These are phyloP conservation scores for Solanum microdontum DNA, from an alignment of 257 asterid genomes.

Conservation along the genomic window DNA sequence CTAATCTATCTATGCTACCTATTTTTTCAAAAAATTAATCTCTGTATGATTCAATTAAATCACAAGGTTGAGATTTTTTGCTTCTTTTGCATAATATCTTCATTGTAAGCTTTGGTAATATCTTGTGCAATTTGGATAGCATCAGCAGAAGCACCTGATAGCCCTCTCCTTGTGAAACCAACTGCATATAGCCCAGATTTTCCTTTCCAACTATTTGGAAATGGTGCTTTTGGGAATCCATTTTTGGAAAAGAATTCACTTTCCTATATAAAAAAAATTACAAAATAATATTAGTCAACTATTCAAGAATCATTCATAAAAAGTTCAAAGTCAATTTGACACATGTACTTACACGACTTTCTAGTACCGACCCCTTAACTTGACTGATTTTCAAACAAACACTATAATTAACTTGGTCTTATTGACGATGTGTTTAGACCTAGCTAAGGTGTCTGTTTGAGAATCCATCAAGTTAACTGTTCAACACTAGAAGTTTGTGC, in stretches of 20 bases:
- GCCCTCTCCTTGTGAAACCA: slow-evolving; percentile 12
- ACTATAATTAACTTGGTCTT: neutral
- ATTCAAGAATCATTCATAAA: neutral
- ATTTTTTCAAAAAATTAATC: neutral
- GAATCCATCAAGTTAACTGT: neutral
- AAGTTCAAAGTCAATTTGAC: neutral
- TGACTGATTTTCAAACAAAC: neutral
- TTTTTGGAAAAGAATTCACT: slow-evolving; percentile 9
- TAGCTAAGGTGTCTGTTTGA: neutral
- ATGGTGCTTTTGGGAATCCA: slow-evolving; percentile 8
- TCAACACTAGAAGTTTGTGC: neutral
- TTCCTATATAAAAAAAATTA: neutral
- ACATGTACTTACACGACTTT: fast-evolving
- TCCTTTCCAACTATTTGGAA: slow-evolving; percentile 12
- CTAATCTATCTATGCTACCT: neutral
- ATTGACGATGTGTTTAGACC: neutral
- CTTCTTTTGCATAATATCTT: slow-evolving; percentile 8
- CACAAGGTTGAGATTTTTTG: slow-evolving; percentile 13
- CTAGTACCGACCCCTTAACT: neutral
- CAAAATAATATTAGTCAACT: neutral
- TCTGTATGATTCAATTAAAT: neutral
- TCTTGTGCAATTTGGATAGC: slow-evolving; percentile 10
- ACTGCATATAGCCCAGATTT: slow-evolving; percentile 7
- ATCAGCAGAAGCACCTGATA: slow-evolving; percentile 13
- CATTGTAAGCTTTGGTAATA: slow-evolving; percentile 1